Conservation (phyloP, 1,139 yeast species). For the Meyerozyma carpophila region DNA sequence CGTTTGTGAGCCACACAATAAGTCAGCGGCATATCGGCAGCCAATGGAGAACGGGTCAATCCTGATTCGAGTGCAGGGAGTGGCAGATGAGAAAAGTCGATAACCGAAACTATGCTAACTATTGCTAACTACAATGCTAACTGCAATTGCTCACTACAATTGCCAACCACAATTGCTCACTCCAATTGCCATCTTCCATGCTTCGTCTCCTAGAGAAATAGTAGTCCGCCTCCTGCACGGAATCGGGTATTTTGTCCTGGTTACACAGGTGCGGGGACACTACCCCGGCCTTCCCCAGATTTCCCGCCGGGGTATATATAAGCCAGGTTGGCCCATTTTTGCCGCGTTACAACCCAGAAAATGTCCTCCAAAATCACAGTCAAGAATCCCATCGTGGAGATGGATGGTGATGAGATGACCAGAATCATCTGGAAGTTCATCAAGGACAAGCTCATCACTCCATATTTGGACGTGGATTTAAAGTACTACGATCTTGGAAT, state of each 20-base stretch:
- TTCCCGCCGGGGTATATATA: slow-evolving; percentile 1
- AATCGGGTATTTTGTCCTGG: not conserved
- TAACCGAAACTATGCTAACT: no score
- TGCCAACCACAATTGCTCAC: no score
- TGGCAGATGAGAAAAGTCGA: no score
- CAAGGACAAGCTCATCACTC: slow-evolving; percentile 74
- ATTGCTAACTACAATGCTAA: no score
- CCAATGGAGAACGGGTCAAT: no score
- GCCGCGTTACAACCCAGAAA: not conserved
- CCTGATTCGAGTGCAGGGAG: no score
- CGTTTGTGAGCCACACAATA: not conserved
- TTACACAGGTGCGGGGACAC: not conserved
- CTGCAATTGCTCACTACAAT: no score
- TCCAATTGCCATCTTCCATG: no score
- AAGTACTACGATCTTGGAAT: slow-evolving; percentile 90
- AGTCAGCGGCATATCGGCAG: not conserved
- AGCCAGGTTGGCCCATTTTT: not conserved
- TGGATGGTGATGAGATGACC: slow-evolving; percentile 97
- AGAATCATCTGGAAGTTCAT: slow-evolving; percentile 87
- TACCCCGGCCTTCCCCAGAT: not conserved
- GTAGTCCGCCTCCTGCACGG: not conserved
- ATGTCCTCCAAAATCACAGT: slow-evolving; percentile 60
- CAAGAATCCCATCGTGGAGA: slow-evolving; percentile 83
- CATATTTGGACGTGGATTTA: slow-evolving; percentile 81
- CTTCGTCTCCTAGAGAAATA: no score